These are phyloP conservation scores for Esteya vermicola DNA, from an alignment of 2,329 filamentous ascomycete genomes.

Conservation along the genomic window DNA sequence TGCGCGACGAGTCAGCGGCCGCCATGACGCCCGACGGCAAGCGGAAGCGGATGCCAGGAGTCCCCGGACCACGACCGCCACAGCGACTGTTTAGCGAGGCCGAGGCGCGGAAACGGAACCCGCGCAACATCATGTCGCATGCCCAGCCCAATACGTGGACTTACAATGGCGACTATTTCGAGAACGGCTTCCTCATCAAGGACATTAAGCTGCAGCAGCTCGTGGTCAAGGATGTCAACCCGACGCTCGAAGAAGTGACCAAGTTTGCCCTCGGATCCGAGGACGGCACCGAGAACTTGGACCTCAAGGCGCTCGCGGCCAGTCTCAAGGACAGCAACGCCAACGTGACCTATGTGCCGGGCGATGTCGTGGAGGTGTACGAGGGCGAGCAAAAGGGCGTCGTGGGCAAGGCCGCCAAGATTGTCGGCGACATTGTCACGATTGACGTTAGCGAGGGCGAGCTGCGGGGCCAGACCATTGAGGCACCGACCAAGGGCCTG, in stretches of 20 bases:
- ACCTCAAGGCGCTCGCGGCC: slow-evolving; percentile 78
- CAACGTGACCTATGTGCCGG: slow-evolving; percentile 74
- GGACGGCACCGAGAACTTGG: slow-evolving; percentile 86
- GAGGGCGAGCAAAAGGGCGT: slow-evolving; percentile 91
- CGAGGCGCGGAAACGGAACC: slow-evolving; percentile 81
- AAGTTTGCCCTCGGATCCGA: slow-evolving; percentile 78
- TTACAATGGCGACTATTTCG: slow-evolving; percentile 79
- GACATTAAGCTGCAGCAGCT: slow-evolving; percentile 87
- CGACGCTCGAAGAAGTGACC: slow-evolving; percentile 89
- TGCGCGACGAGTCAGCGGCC: slow-evolving; percentile 57
- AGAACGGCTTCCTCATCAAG: slow-evolving; percentile 87
- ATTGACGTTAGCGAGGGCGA: slow-evolving; percentile 74
- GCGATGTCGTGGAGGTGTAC: slow-evolving; percentile 94
- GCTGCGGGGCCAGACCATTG: slow-evolving; percentile 69
- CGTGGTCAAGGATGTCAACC: slow-evolving; percentile 79
- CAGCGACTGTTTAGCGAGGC: slow-evolving; percentile 85
- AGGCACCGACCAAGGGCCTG: slow-evolving; percentile 82
- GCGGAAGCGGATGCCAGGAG: slow-evolving; percentile 56
- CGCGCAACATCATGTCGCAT: slow-evolving; percentile 47
- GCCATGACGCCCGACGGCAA: slow-evolving; percentile 46
- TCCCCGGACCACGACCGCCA: slow-evolving; percentile 57
- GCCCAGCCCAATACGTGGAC: slow-evolving; percentile 67
- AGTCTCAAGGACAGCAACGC: slow-evolving; percentile 75
- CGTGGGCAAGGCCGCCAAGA: slow-evolving; percentile 69
- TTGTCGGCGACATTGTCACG: slow-evolving; percentile 84